Percentiles rank a stretch among this genome's conserved stretches.
Conservation (phyloP, 2,329 filamentous ascomycete genomes). For the Cladosporium cucumerinum region DNA sequence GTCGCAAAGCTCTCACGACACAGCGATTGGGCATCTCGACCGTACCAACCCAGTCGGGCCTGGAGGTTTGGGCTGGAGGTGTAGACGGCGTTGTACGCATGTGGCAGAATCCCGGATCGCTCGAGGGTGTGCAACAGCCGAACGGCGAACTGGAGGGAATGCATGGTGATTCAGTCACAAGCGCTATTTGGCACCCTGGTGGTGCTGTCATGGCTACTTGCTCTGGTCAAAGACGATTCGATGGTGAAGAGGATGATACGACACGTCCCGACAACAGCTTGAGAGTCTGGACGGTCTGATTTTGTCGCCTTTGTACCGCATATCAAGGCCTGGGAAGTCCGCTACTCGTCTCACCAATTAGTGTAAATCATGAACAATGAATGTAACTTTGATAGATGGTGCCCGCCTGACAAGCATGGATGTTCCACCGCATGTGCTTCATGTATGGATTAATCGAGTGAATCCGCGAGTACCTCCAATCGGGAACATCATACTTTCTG, state of each 20-base stretch:
- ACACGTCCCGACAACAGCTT: slow-evolving; percentile 6
- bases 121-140: slow-evolving; percentile 41
- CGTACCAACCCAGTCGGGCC: slow-evolving; percentile 36
- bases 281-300: slow-evolving; percentile 10
- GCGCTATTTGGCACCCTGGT: slow-evolving; percentile 45
- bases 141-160: slow-evolving; percentile 41
- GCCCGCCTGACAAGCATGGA: neutral
- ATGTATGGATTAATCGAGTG: neutral
- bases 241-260: neutral
- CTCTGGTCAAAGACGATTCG: slow-evolving; percentile 41
- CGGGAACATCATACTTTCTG: neutral
- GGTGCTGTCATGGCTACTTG: slow-evolving; percentile 49
- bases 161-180: slow-evolving; percentile 47
- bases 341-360: neutral
- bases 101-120: slow-evolving; percentile 47
- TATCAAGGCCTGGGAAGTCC: neutral
- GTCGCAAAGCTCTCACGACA: slow-evolving; percentile 46
- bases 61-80: slow-evolving; percentile 59
- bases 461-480: neutral
- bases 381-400: neutral
- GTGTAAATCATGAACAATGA: neutral
- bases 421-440: neutral
- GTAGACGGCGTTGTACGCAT: slow-evolving; percentile 49
- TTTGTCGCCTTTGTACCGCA: neutral
- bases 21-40: slow-evolving; percentile 58